Base-by-base conservation (phyloP, 208 protist species). In the Acanthamoeba culbertsoni region DNA sequence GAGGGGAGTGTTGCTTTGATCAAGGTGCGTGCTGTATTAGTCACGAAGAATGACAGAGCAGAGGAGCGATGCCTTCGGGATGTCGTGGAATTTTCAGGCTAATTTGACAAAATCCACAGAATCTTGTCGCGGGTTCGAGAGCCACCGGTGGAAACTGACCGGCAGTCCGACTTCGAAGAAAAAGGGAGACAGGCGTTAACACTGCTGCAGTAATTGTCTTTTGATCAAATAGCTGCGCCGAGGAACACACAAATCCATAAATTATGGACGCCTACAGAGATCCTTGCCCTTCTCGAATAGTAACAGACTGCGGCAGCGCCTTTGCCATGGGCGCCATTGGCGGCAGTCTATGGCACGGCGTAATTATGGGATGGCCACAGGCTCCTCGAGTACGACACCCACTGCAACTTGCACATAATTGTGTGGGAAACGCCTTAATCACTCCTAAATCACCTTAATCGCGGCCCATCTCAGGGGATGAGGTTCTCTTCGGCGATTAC, bases 231-330 rank as follows among this genome's bases (percentile, higher is more conserved):
- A n/a, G n/a, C n/a, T n/a, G n/a, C n/a, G n/a, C n/a, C n/a, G 33
- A 40, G 28, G n/a, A 31, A 84, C 62, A 75, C 35, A 84, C 16
- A 90, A 40, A 68, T 51, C n/a, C 28, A 92, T 92, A n/a, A n/a
- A n/a, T n/a, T n/a, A n/a, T n/a, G 88, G 88, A 92, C 63, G 88
- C 88, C 88, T 57, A 42, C 46, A 75, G 88, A 92, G 88, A 92
- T 63, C 88, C 88, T 28, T 92, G 88, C 45, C 88, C 88, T 55
- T 75, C 62, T 26, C 88, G 88, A 20, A 92, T 92, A 55, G 88
- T 92, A 35, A 71, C 55, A 71, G 88, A 92, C 62, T 71, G 55
- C 35, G 88, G 88, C 42, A 92, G 88, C 40, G 88, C 62, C 28
- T 92, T 92, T n/a, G 88, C 88, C 5, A 92, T 92, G 88, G 88